phyloP scores from a whole-genome alignment of 768 basidiomycete genomes.

The Pulveroboletus ravenelii region DNA sequence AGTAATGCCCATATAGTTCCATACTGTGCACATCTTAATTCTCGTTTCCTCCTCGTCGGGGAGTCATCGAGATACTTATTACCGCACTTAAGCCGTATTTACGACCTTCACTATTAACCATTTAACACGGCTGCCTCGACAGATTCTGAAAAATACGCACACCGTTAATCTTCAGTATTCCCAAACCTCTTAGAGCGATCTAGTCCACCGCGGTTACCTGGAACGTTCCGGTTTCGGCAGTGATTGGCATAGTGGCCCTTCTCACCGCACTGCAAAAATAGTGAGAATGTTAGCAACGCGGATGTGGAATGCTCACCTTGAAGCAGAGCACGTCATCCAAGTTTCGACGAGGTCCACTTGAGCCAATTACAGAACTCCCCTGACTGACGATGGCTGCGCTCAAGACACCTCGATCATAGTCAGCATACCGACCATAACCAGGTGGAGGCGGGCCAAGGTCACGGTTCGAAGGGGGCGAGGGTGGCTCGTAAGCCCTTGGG shows the following conservation, averaged over 20 bases:
- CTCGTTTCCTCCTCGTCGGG: no score
- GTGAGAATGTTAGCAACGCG: constrained; percentile 1
- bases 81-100: no score
- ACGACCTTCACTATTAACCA: no score
- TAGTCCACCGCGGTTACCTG: constrained; percentile 83
- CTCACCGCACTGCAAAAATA: constrained; percentile 65
- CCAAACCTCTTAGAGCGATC: constrained; percentile 43
- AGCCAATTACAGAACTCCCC: constrained; percentile 27
- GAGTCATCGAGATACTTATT: no score
- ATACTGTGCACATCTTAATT: no score
- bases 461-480: constrained; percentile 66
- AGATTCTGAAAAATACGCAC: no score
- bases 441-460: constrained; percentile 90
- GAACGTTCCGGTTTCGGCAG: constrained; percentile 86
- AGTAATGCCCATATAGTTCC: no score
- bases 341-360: constrained; percentile 58
- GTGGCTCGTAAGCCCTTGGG: constrained; percentile 71
- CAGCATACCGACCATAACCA: constrained; percentile 81
- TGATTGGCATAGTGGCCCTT: constrained; percentile 95
- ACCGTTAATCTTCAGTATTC: constrained; percentile 25
- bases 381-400: constrained; percentile 27
- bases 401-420: constrained; percentile 54
- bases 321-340: constrained; percentile 83
- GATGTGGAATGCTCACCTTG: constrained; percentile 50
- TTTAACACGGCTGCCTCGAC: no score